Conservation (phyloP, 345 rosid genomes). For the Lepidium didymum region DNA sequence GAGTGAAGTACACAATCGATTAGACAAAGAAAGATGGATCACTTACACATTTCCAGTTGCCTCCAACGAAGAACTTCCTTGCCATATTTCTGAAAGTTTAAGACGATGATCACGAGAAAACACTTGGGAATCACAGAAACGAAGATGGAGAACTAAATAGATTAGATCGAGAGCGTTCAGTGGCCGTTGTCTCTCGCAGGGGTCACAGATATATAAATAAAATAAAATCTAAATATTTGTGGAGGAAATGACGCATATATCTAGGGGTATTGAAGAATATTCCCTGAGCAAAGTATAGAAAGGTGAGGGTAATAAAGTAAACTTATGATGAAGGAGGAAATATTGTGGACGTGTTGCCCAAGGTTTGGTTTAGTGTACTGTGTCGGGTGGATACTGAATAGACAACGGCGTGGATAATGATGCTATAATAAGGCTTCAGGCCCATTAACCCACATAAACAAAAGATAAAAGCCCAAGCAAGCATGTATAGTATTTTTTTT, state of each 20-base stretch:
- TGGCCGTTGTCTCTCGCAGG: conserved; percentile 18
- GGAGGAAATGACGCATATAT: neutral
- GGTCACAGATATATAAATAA: conserved; percentile 9
- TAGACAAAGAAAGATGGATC: neutral
- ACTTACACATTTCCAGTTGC: conserved; percentile 98
- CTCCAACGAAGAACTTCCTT: conserved; percentile 87
- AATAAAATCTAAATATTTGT: neutral
- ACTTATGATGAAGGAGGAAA: neutral
- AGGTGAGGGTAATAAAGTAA: neutral
- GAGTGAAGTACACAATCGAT: neutral
- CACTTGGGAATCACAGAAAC: neutral
- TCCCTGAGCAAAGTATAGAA: neutral
- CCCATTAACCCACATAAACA: neutral
- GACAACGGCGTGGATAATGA: neutral
- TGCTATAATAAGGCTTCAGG: neutral
- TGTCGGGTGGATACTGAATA: neutral
- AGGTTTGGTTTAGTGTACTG: conserved; percentile 7
- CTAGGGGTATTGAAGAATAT: conserved; percentile 2
- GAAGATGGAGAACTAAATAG: neutral
- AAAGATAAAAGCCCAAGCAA: neutral
- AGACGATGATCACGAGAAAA: conserved; percentile 24
- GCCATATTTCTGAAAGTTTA: conserved; percentile 37
- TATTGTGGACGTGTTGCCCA: conserved; percentile 23
- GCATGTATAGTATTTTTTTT: neutral
- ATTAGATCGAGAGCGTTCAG: conserved; percentile 25